Conservation (phyloP, 176 grass and related monocot species). For the Hordeum marinum region DNA sequence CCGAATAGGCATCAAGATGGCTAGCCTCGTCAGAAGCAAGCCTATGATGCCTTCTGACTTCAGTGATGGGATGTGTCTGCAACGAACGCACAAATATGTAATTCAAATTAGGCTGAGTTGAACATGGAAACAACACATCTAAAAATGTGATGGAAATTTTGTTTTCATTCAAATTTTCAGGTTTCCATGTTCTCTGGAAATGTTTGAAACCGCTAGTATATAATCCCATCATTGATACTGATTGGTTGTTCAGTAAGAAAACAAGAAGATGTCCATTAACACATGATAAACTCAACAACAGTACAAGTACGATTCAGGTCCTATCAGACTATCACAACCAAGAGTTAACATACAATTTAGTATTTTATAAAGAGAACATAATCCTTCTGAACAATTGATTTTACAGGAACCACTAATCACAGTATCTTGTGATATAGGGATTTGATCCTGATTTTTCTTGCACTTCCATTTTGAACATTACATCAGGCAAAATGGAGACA, state of each 20-base stretch:
- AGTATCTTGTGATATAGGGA: conserved; percentile 3
- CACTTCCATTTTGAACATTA: neutral
- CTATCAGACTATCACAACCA: neutral
- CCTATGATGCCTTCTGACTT: neutral
- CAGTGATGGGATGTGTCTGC: conserved; percentile 8
- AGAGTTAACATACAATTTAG: neutral
- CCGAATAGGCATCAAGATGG: neutral
- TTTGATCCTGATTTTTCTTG: neutral
- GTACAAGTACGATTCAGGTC: neutral
- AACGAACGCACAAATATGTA: neutral
- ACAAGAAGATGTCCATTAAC: neutral
- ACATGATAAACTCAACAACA: neutral
- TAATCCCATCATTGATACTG: neutral
- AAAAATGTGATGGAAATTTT: neutral
- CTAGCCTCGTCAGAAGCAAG: too few species aligned
- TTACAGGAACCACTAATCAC: neutral
- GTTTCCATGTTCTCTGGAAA: neutral
- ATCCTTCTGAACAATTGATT: neutral
- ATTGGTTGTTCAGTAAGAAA: neutral
- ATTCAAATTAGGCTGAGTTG: neutral
- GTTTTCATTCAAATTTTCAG: neutral
- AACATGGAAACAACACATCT: neutral
- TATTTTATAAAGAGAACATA: neutral
- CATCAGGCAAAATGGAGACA: neutral
- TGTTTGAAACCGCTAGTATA: conserved; percentile 4